phyloP scores from a whole-genome alignment of 129 eudicot genomes.

The Artemisia tridentata region DNA sequence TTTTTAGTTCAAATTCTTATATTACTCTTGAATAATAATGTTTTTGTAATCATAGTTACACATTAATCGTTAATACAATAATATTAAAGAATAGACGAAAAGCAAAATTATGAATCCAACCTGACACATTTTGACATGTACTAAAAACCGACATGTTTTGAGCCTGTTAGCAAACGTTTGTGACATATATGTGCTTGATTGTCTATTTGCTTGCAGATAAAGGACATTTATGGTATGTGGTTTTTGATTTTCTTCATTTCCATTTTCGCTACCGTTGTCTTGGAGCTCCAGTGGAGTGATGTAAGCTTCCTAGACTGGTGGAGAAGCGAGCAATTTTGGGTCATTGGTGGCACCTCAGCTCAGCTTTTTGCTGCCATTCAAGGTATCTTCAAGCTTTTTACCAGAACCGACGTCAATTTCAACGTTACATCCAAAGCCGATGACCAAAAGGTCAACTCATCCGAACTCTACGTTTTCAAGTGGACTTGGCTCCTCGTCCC shows the following conservation, averaged over 20 bases:
- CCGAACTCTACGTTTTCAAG: conserved; percentile 75
- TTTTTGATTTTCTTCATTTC: conserved; percentile 74
- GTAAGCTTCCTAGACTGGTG: conserved; percentile 82
- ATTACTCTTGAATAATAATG: no score
- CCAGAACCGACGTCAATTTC: conserved; percentile 78
- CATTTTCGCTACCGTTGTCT: conserved; percentile 61
- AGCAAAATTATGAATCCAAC: no score
- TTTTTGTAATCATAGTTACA: no score
- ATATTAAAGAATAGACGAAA: no score
- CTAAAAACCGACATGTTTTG: no score
- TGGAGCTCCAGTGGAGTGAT: conserved; percentile 81
- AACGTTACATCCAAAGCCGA: conserved; percentile 77
- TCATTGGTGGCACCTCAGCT: conserved; percentile 87
- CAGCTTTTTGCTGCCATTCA: conserved; percentile 84
- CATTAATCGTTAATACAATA: no score
- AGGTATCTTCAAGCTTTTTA: conserved; percentile 72
- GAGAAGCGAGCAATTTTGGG: conserved; percentile 93
- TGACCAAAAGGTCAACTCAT: conserved; percentile 76
- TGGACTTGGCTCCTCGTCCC: conserved; percentile 84
- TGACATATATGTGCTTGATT: no score
- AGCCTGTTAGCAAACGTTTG: no score
- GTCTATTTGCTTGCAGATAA: conserved; percentile 50
- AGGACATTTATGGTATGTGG: conserved; percentile 83
- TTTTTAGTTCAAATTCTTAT: no score
- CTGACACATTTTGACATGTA: no score